Percentiles rank a stretch among this genome's conserved stretches.
These are phyloP conservation scores for Trifolium pratense DNA, from an alignment of 306 rosid species.

Conservation along the genomic window DNA sequence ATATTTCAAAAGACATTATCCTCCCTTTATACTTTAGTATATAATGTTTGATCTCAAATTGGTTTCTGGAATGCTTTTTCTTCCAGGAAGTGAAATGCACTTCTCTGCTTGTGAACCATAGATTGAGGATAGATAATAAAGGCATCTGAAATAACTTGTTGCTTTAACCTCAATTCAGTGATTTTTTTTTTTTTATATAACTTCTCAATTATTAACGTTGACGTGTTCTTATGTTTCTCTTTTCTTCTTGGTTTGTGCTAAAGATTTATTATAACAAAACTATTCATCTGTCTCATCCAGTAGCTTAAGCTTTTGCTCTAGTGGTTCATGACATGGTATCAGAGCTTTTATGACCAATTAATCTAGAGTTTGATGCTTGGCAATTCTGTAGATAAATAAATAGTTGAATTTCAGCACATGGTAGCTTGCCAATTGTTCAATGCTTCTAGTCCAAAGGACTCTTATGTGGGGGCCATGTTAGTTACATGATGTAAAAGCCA, in stretches of 20 bases:
- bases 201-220: not conserved
- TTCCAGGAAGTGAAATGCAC: not conserved
- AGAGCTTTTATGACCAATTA: not conserved
- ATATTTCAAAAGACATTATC: constrained; percentile 11
- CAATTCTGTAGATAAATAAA: not conserved
- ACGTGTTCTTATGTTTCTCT: constrained; percentile 13
- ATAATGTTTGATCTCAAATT: constrained; percentile 1
- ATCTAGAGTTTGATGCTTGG: not conserved
- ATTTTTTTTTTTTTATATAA: not conserved
- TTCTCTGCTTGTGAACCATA: constrained; percentile 7
- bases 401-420: constrained; percentile 7
- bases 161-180: constrained; percentile 1
- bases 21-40: constrained; percentile 6
- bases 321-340: constrained; percentile 2
- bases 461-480: not conserved
- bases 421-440: not conserved
- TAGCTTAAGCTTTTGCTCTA: not conserved
- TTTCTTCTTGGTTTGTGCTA: constrained; percentile 12
- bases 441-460: not conserved
- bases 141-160: constrained; percentile 1
- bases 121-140: constrained; percentile 1
- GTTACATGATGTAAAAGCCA: not conserved
- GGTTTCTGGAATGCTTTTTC: constrained; percentile 16
- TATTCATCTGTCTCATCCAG: not conserved
- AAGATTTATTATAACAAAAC: not conserved